These are phyloP conservation scores for Colletotrichum cuscutae DNA, from an alignment of 2,329 filamentous ascomycete species.

Conservation along the genomic window DNA sequence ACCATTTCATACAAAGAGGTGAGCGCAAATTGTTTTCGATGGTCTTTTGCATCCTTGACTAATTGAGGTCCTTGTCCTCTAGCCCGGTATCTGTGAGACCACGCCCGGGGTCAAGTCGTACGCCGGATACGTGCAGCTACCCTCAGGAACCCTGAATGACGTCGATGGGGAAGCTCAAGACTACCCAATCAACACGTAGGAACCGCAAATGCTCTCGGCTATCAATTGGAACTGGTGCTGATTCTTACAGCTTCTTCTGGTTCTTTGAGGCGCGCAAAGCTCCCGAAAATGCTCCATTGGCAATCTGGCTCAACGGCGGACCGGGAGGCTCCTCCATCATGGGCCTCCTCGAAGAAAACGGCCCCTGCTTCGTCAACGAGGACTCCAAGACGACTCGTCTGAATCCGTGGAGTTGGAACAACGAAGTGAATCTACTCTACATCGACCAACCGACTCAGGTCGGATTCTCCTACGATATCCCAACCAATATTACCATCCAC, in stretches of 20 bases:
- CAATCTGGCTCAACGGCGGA: slow-evolving; percentile 65
- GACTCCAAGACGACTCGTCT: slow-evolving; percentile 55
- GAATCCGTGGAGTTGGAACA: slow-evolving; percentile 68
- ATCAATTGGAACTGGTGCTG: neutral
- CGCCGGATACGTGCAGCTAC: slow-evolving; percentile 70
- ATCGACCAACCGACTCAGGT: slow-evolving; percentile 69
- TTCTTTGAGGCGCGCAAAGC: slow-evolving; percentile 44
- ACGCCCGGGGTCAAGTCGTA: slow-evolving; percentile 71
- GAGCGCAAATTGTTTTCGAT: slow-evolving; percentile 37
- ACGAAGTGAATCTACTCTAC: slow-evolving; percentile 59
- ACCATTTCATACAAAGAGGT: slow-evolving; percentile 70
- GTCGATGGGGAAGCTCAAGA: slow-evolving; percentile 55
- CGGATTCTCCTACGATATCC: slow-evolving; percentile 69
- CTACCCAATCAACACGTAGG: slow-evolving; percentile 60
- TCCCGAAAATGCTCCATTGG: slow-evolving; percentile 53
- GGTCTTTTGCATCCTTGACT: neutral
- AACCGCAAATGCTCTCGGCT: too few species aligned
- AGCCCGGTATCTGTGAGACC: slow-evolving; percentile 69
- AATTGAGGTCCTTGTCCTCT: slow-evolving; percentile 29
- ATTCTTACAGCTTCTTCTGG: slow-evolving; percentile 38
- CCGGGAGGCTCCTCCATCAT: slow-evolving; percentile 62
- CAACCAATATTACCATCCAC: slow-evolving; percentile 64
- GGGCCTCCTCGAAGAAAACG: slow-evolving; percentile 59
- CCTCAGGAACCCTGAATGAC: slow-evolving; percentile 51
- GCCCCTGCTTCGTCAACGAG: slow-evolving; percentile 51